Percentiles rank a stretch among this genome's conserved stretches.
Evolutionary conservation across 129 eudicot species (phyloP).

Genomic region (Saposhnikovia divaricata): DNA sequence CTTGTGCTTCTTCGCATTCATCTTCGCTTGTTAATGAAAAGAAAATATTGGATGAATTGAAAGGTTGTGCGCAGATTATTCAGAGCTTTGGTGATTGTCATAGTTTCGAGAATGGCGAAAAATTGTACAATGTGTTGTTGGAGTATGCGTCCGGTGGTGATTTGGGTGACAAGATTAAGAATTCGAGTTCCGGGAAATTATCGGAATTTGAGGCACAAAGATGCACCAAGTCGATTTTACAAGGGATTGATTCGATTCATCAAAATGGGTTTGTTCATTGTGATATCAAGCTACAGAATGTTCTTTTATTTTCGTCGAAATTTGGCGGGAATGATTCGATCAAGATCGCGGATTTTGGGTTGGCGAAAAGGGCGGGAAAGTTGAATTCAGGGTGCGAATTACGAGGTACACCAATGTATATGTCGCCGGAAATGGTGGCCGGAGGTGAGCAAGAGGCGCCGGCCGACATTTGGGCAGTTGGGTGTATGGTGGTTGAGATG

Average conservation of each 20-base stretch:
- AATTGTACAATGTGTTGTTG: slow-evolving; percentile 54
- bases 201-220: slow-evolving; percentile 35
- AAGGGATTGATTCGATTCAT: slow-evolving; percentile 60
- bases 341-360: slow-evolving; percentile 82
- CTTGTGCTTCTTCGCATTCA: slow-evolving; percentile 39
- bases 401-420: slow-evolving; percentile 79
- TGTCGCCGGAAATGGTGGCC: slow-evolving; percentile 75
- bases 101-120: slow-evolving; percentile 46
- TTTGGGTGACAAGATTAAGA: slow-evolving; percentile 37
- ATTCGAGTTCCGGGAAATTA: slow-evolving; percentile 18
- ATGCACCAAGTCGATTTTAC: slow-evolving; percentile 41
- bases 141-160: slow-evolving; percentile 77
- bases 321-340: slow-evolving; percentile 24
- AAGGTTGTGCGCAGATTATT: slow-evolving; percentile 48
- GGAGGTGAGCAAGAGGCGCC: slow-evolving; percentile 43
- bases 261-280: slow-evolving; percentile 65
- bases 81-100: slow-evolving; percentile 43
- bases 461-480: slow-evolving; percentile 83
- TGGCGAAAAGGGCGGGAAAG: slow-evolving; percentile 38
- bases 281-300: slow-evolving; percentile 68
- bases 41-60: slow-evolving; percentile 36
- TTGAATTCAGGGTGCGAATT: slow-evolving; percentile 31
- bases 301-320: slow-evolving; percentile 24
- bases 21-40: slow-evolving; percentile 49
- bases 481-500: slow-evolving; percentile 81